Evolutionary conservation across 305 asterid genomes (phyloP), one percentile per base, ranked within the genome.

Genomic region (Fraxinus paxiana): DNA sequence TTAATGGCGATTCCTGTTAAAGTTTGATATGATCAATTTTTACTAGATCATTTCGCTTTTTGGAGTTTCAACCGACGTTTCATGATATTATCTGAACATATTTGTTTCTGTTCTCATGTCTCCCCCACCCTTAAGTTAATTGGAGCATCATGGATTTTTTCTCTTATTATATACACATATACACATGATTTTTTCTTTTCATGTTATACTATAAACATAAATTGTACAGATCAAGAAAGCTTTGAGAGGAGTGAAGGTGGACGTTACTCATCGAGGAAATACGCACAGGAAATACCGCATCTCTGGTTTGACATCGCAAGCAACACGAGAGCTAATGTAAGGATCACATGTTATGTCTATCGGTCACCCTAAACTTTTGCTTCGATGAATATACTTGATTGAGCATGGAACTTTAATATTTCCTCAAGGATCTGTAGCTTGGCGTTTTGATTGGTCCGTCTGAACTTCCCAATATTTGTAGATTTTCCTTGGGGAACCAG

Each of bases 211-310:
- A 10, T 82, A 20, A 79, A 75, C 73, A 80, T 20, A 17, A 76
- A 75, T 35, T 75, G 80, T 13, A 48, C 90, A 92, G 96, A 89
- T 92, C 17, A 92, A 92, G 85, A 91, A 90, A 87, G 96, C 97
- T 5, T 86, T 92, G 37, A 87, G 94, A 86, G 97, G 97, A 70
- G 93, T 92, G 30, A 92, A 88, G 83, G 94, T 92, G 69, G 94
- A 92, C 84, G 97, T 92, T 63, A 92, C 97, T 43, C 97, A 90
- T 81, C 89, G 96, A 18, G 94, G 97, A 35, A 91, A 90, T 83
- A 91, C 89, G 92, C 92, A 93, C 28, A 80, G 96, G 82, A 92
- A 91, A 30, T 91, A 92, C 79, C 92, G 94, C 17, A 91, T 92
- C 33, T 84, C 92, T 85, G 93, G 96, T 76, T 82, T 92, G 85